phyloP scores from a whole-genome alignment of 768 basidiomycete genomes.

The Boletus edulis region DNA sequence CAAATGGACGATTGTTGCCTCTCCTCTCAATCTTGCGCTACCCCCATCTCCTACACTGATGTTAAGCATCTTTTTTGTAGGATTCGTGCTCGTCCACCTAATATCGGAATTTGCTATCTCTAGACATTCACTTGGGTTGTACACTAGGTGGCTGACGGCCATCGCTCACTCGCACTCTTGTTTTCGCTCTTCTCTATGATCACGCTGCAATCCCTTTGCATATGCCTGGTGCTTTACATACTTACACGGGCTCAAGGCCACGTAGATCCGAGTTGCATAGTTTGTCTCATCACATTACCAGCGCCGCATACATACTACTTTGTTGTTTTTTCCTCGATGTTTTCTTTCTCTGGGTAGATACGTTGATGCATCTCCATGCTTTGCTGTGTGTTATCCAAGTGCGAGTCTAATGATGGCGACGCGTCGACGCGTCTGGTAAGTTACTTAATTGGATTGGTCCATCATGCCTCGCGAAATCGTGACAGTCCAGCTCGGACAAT shows the following conservation, averaged over 20 bases:
- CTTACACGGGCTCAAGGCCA: conserved; percentile 36
- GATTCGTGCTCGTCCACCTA: conserved; percentile 2
- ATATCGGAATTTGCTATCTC: conserved; percentile 9
- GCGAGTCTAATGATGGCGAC: too few species aligned
- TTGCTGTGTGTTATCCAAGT: conserved; percentile 6
- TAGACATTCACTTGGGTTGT: conserved; percentile 16
- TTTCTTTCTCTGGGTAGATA: conserved; percentile 14
- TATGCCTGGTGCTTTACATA: conserved; percentile 22
- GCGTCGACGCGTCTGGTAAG: conserved; percentile 4
- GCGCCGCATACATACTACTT: conserved; percentile 20
- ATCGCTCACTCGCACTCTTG: conserved; percentile 12
- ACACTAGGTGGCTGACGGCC: conserved; percentile 31
- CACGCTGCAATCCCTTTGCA: conserved; percentile 15
- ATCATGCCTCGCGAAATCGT: conserved; percentile 82
- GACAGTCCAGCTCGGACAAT: conserved; percentile 85
- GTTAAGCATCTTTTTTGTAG: conserved; percentile 24
- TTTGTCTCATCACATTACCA: conserved; percentile 18
- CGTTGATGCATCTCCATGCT: conserved; percentile 18
- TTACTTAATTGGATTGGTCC: conserved; percentile 1
- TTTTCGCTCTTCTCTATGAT: conserved; percentile 3
- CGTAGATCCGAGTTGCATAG: conserved; percentile 26
- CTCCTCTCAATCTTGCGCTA: conserved; percentile 16
- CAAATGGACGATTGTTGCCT: conserved; percentile 10
- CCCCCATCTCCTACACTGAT: conserved; percentile 18
- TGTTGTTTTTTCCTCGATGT: conserved; percentile 20